Evolutionary conservation across 495 filamentous ascomycete species (phyloP), one percentile per base, ranked within the genome.

Genomic region (Thermothielavioides terrestris): DNA sequence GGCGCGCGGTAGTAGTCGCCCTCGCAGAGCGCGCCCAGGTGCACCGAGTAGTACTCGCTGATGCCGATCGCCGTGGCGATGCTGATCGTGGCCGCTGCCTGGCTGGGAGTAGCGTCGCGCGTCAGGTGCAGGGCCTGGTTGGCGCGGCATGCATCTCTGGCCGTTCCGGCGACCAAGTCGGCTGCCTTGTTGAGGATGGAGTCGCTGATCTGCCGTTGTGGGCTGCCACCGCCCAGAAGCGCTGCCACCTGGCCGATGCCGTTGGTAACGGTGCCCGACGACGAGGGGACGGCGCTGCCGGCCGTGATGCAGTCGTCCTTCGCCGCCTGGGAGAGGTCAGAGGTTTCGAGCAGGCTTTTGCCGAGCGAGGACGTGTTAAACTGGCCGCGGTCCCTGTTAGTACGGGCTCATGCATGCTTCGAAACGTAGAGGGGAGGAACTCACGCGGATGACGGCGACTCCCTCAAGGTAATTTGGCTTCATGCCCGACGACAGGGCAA

Each of bases 11-110:
- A 54, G 68, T 75, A 80, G 57, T 70, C 58, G 36, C 87, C 86
- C 52, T 73, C 60, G 55, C 87, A 89, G 57, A 81, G 74, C 53
- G 79, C 73, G 67, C 86, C 79, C 39, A 89, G 58, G 58, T 89
- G 84, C 14, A 81, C 56, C 47, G 78, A 81, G 64, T 92, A 90
- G 70, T 83, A 90, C 57, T 86, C 73, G 15, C 79, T 71, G 43
- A 86, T 71, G 14, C 77, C 77, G 7, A 82, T 69, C 9, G 72
- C 55, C 9, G 64, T 52, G 11, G 74, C 68, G 17, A 78, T 18
- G 48, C 43, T 41, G 21, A 35, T 40, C 3, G 44, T 22, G 38
- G 66, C 57, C 45, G n/a, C n/a, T n/a, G n/a, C n/a, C n/a, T n/a
- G n/a, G n/a, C 74, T 72, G 46, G 72, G 66, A 34, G 69, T 56